These are phyloP conservation scores for Colletotrichum sp. DNA, from an alignment of 2,329 filamentous ascomycete genomes.

Conservation along the genomic window DNA sequence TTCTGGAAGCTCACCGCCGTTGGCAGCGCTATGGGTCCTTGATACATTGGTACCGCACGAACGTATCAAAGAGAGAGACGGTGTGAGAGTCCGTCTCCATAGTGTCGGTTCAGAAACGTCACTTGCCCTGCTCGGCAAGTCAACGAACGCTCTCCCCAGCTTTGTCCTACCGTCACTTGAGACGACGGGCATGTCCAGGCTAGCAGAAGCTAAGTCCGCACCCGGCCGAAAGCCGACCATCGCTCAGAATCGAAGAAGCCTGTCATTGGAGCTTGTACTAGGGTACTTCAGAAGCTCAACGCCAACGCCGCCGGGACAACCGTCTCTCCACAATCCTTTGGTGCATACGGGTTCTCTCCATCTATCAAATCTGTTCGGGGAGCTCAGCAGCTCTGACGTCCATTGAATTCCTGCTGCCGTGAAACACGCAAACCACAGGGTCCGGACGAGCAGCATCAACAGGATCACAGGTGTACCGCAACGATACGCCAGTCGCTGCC, in stretches of 20 bases:
- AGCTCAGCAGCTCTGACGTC: neutral
- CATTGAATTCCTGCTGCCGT: neutral
- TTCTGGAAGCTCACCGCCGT: slow-evolving; percentile 20
- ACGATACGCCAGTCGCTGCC: neutral
- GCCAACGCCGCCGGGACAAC: neutral
- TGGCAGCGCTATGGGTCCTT: neutral
- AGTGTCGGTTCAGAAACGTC: neutral
- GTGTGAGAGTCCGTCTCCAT: neutral
- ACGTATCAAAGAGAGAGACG: slow-evolving; percentile 1
- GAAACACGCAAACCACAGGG: too few relatives aligned
- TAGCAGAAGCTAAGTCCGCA: neutral
- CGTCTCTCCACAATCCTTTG: neutral
- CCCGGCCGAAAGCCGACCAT: neutral
- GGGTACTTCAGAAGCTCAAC: neutral
- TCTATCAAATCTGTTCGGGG: neutral
- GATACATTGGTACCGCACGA: neutral
- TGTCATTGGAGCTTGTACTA: neutral
- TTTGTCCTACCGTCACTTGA: slow-evolving; percentile 5
- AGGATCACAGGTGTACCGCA: too few relatives aligned
- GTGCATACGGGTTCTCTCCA: neutral
- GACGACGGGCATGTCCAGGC: neutral
- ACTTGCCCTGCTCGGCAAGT: neutral
- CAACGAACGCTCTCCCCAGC: neutral
- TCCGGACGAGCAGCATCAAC: too few relatives aligned
- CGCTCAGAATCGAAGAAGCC: neutral